phyloP scores from a whole-genome alignment of 352 stramenopile species.

The Pythium aristosporum region DNA sequence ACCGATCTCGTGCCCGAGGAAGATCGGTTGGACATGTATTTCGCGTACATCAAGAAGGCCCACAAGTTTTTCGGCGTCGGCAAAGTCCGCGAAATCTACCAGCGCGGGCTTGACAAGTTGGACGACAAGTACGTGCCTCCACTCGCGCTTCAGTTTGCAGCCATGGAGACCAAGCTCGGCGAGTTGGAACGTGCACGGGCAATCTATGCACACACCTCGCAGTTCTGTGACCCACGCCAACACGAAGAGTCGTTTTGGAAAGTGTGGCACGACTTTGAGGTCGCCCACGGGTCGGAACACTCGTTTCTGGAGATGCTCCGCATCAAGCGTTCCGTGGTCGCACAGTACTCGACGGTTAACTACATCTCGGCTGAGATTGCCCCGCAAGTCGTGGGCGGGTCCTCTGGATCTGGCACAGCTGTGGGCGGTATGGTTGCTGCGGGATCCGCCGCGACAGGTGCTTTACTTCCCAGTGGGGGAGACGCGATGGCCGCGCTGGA shows the following conservation, averaged over 20 bases:
- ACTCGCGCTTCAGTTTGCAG: conserved; percentile 96
- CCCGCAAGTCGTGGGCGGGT: conserved; percentile 27
- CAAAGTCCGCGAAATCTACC: conserved; percentile 96
- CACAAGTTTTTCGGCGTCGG: conserved; percentile 96
- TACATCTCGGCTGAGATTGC: conserved; percentile 94
- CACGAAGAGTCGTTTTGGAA: conserved; percentile 95
- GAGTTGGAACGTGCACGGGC: conserved; percentile 97
- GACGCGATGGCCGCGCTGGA: conserved; percentile 91
- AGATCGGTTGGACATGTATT: conserved; percentile 94
- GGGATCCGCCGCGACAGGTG: conserved; percentile 37
- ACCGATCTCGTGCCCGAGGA: conserved; percentile 82
- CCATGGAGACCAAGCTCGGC: conserved; percentile 95
- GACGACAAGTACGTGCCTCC: conserved; percentile 88
- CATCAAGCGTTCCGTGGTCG: conserved; percentile 96
- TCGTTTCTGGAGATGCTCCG: conserved; percentile 99
- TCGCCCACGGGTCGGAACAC: conserved; percentile 96
- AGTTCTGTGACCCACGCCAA: conserved; percentile 96
- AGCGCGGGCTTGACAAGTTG: conserved; percentile 93
- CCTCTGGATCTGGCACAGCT: conserved; percentile 22
- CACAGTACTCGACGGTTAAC: conserved; percentile 95
- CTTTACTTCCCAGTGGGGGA: conserved; percentile 31
- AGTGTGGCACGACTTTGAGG: conserved; percentile 95
- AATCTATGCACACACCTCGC: conserved; percentile 94
- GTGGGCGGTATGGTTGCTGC: conserved; percentile 58
- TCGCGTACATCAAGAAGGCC: conserved; percentile 94